These are phyloP conservation scores for Boeremia exigua DNA, from an alignment of 2,329 filamentous ascomycete species.

Conservation along the genomic window DNA sequence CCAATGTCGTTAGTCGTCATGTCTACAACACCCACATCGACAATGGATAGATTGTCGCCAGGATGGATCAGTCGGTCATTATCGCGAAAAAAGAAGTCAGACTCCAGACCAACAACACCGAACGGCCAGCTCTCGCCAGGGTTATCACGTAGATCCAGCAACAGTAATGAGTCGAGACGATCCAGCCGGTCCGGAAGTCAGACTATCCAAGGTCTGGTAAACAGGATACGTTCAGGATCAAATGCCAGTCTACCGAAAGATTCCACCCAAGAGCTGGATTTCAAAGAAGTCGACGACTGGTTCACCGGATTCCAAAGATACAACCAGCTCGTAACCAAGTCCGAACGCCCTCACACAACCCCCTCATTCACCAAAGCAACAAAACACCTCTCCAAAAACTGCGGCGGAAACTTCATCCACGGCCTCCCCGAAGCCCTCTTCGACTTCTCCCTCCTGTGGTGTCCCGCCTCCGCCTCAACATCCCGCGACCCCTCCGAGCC, in stretches of 20 bases:
- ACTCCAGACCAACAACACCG: constrained; percentile 24
- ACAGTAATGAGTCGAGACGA: constrained; percentile 33
- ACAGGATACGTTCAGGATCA: constrained; percentile 37
- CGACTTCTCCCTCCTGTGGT: constrained; percentile 44
- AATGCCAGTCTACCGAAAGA: constrained; percentile 28
- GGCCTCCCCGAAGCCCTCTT: constrained; percentile 42
- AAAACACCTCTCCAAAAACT: constrained; percentile 35
- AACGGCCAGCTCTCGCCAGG: constrained; percentile 25
- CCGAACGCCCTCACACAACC: constrained; percentile 16
- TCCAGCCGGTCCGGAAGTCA: constrained; percentile 32
- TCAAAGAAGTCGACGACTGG: constrained; percentile 39
- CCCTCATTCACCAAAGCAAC: constrained; percentile 31
- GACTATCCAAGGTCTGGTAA: constrained; percentile 31
- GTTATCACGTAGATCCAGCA: constrained; percentile 29
- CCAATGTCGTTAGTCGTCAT: constrained; percentile 38
- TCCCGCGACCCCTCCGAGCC: constrained; percentile 28
- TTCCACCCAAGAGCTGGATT: constrained; percentile 27
- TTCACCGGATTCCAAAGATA: constrained; percentile 39
- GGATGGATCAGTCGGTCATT: constrained; percentile 32
- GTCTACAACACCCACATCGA: constrained; percentile 28
- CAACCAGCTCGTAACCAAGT: constrained; percentile 38
- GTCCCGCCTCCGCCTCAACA: constrained; percentile 31
- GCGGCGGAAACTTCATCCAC: constrained; percentile 38
- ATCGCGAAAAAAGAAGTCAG: constrained; percentile 22
- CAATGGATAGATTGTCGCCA: constrained; percentile 31